phyloP scores from a whole-genome alignment of 2,329 filamentous ascomycete genomes.

The Cryphonectria carpinicola region DNA sequence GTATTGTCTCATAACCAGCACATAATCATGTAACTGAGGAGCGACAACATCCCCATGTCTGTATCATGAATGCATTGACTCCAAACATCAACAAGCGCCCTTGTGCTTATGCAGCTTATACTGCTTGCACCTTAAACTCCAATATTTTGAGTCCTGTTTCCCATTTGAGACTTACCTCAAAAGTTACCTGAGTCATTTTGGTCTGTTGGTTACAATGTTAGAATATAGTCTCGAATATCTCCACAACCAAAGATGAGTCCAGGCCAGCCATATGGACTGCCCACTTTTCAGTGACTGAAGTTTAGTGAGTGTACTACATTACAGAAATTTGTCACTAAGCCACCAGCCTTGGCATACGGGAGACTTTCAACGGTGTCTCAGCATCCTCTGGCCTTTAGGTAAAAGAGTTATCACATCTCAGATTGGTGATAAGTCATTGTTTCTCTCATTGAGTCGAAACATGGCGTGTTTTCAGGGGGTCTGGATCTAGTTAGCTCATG shows the following conservation, averaged over 20 bases:
- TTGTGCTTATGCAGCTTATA: not conserved
- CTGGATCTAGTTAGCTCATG: not conserved
- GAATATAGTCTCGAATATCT: not conserved
- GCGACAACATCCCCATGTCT: not conserved
- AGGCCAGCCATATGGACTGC: not conserved
- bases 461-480: not conserved
- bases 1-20: not conserved
- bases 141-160: not conserved
- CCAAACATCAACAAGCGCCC: not conserved
- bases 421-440: not conserved
- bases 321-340: not conserved
- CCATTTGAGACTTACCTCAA: not conserved
- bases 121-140: not conserved
- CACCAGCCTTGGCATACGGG: not conserved
- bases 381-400: not conserved
- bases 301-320: not conserved
- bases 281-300: not conserved
- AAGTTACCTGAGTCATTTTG: not conserved
- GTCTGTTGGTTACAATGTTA: not conserved
- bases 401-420: not conserved
- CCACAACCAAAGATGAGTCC: not conserved
- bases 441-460: not conserved
- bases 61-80: not conserved
- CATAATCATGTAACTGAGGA: not conserved
- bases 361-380: not conserved